These are phyloP conservation scores for Penicillium sp. DNA, from an alignment of 2,329 filamentous ascomycete genomes.

Conservation along the genomic window DNA sequence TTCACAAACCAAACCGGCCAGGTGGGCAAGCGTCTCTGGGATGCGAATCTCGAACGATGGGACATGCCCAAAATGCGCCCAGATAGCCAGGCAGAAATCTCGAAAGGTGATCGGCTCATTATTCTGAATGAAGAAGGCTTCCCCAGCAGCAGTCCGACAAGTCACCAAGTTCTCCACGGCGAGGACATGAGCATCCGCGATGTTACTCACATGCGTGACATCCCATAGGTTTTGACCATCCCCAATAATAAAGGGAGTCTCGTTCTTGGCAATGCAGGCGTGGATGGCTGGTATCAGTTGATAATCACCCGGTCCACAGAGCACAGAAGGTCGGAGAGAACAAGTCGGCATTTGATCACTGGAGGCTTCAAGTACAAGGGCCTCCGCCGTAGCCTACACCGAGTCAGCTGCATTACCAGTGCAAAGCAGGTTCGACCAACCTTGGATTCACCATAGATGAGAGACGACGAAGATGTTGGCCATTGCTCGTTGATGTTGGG, in stretches of 20 bases:
- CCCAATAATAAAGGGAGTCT: conserved; percentile 41
- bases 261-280: conserved; percentile 40
- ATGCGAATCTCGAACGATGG: conserved; percentile 47
- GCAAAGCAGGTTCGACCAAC: conserved; percentile 15
- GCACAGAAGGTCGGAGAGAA: conserved; percentile 40
- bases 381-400: conserved; percentile 39
- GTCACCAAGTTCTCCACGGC: conserved; percentile 41
- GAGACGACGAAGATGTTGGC: conserved; percentile 35
- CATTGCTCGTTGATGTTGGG: conserved; percentile 39
- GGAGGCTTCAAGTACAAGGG: conserved; percentile 37
- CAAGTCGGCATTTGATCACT: conserved; percentile 34
- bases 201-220: conserved; percentile 41
- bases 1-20: conserved; percentile 46
- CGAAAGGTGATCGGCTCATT: conserved; percentile 44
- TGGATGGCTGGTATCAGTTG: conserved; percentile 41
- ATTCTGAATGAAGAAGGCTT: conserved; percentile 45
- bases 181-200: conserved; percentile 44
- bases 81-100: conserved; percentile 42
- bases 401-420: conserved; percentile 9
- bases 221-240: conserved; percentile 42
- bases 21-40: conserved; percentile 46
- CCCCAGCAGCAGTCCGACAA: conserved; percentile 38
- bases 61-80: conserved; percentile 45
- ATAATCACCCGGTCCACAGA: conserved; percentile 42
- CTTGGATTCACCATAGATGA: conserved; percentile 44